A percentile compares a stretch with the other conserved stretches of the same genome.
phyloP scores from a whole-genome alignment of 1,139 yeast species.

The Scheffersomyces segobiensis region DNA sequence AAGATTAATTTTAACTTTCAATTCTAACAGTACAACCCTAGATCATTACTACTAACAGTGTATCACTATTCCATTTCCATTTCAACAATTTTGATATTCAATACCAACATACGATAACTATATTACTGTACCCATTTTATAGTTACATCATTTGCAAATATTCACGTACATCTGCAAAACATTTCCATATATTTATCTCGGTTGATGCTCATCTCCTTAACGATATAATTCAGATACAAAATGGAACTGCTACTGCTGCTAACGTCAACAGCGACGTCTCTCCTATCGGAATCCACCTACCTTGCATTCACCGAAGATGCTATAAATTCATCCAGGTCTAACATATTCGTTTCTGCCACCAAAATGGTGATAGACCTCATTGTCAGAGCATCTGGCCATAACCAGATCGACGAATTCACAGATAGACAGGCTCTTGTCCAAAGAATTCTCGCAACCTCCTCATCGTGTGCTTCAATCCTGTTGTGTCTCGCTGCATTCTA shows the following conservation, averaged over 20 bases:
- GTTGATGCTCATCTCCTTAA: not conserved
- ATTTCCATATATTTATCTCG: not conserved
- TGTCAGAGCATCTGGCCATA: slow-evolving; percentile 2
- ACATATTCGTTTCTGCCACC: not conserved
- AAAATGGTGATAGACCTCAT: not conserved
- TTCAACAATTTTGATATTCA: too few species aligned
- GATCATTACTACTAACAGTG: too few species aligned
- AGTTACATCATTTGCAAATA: not conserved
- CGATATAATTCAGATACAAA: not conserved
- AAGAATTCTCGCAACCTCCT: slow-evolving; percentile 54
- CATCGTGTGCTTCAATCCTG: slow-evolving; percentile 59
- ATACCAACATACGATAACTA: too few species aligned
- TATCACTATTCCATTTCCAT: too few species aligned
- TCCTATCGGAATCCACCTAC: not conserved
- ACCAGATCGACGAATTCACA: slow-evolving; percentile 30
- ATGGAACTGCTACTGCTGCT: not conserved
- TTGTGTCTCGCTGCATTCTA: slow-evolving; percentile 57
- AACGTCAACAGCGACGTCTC: not conserved
- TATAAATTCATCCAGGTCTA: not conserved
- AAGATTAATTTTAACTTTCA: too few species aligned
- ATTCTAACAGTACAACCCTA: too few species aligned
- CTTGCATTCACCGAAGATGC: not conserved
- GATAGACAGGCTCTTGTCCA: slow-evolving; percentile 29
- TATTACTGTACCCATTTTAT: too few species aligned
- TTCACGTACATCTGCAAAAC: not conserved